Conservation (phyloP, 2,329 filamentous ascomycete species). For the Cytospora piceicola region DNA sequence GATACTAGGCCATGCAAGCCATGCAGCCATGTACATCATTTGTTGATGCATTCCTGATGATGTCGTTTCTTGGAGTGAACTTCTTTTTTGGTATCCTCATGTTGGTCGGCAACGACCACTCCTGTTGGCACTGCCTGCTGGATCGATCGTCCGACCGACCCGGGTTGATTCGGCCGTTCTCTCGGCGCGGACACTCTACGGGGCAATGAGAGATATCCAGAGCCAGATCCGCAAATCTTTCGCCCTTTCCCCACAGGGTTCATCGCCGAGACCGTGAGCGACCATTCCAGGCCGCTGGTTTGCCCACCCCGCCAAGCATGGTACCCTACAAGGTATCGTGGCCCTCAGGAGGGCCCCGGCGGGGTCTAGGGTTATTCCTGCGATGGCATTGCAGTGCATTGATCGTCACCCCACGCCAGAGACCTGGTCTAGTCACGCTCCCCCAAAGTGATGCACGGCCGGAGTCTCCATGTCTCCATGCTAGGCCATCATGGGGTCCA, state of each 20-base stretch:
- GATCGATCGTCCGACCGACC: slow-evolving; percentile 17
- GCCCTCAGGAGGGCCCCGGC: slow-evolving; percentile 26
- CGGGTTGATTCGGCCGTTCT: slow-evolving; percentile 30
- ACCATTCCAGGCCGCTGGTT: slow-evolving; percentile 23
- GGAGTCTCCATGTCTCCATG: slow-evolving; percentile 28
- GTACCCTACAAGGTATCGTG: slow-evolving; percentile 11
- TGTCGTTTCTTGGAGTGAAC: too few species aligned
- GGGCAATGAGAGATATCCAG: slow-evolving; percentile 27
- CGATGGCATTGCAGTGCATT: slow-evolving; percentile 24
- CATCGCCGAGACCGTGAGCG: slow-evolving; percentile 28
- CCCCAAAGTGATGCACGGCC: slow-evolving; percentile 22
- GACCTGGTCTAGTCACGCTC: slow-evolving; percentile 26
- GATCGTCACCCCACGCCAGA: slow-evolving; percentile 30
- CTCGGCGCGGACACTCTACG: slow-evolving; percentile 28
- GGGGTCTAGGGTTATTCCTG: slow-evolving; percentile 18
- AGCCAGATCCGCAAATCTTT: slow-evolving; percentile 27
- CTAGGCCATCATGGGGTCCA: slow-evolving; percentile 3
- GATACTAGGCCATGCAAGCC: not conserved
- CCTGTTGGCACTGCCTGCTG: not conserved
- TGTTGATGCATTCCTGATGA: not conserved
- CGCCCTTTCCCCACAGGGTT: slow-evolving; percentile 24
- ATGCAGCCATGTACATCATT: not conserved
- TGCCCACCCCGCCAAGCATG: slow-evolving; percentile 6
- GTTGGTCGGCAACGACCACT: not conserved
- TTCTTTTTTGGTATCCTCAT: not conserved